Evolutionary conservation across 2,329 filamentous ascomycete species (phyloP).

Genomic region (Falciphora oryzae): DNA sequence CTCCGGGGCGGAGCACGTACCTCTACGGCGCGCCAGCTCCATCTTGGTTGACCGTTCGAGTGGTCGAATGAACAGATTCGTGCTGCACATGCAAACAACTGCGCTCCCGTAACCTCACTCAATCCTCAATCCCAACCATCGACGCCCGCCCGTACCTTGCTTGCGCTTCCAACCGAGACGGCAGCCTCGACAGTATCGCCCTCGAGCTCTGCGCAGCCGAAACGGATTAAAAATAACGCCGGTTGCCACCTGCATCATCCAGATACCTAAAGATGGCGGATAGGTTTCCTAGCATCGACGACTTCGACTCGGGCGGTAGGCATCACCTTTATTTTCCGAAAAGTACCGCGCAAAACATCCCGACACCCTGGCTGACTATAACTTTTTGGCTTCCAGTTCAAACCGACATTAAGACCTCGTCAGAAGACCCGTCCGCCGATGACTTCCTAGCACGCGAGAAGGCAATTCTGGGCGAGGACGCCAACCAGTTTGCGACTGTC

Average conservation of each 20-base stretch:
- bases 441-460: constrained; percentile 93
- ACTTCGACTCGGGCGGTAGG: constrained; percentile 62
- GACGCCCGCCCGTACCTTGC: constrained; percentile 2
- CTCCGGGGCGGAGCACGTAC: not conserved
- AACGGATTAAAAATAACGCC: not conserved
- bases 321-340: not conserved
- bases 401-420: constrained; percentile 55
- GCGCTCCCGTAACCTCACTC: constrained; percentile 8
- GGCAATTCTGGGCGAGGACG: constrained; percentile 85
- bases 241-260: not conserved
- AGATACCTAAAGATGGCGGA: constrained; percentile 56
- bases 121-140: not conserved
- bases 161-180: constrained; percentile 1
- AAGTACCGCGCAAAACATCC: not conserved
- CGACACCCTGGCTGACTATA: not conserved
- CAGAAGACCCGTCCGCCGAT: constrained; percentile 56
- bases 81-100: constrained; percentile 6
- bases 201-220: not conserved
- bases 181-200: constrained; percentile 6
- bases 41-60: not conserved
- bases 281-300: constrained; percentile 72
- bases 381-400: constrained; percentile 47
- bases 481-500: constrained; percentile 77
- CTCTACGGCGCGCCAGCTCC: not conserved
- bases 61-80: not conserved